Percentiles rank a stretch among this genome's conserved stretches.
Conservation (phyloP, 1,284 basidiomycete genomes). For the Papiliotrema laurentii region DNA sequence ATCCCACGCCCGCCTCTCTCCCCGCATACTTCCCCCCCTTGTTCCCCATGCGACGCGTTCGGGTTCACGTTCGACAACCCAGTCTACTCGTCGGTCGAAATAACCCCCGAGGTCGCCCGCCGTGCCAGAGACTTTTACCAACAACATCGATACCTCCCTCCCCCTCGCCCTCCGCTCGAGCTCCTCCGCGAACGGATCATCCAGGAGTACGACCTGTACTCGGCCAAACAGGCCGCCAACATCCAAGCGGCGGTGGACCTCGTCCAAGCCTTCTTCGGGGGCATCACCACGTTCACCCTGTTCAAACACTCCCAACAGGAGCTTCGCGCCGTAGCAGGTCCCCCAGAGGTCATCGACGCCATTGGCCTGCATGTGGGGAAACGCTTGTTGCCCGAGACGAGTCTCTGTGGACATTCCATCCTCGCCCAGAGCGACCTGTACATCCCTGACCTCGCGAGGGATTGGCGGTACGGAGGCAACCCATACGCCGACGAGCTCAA, state of each 20-base stretch:
- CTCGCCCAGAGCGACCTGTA: constrained; percentile 10
- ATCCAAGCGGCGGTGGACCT: constrained; percentile 20
- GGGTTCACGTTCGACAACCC: background rate
- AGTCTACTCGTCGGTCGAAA: constrained; percentile 1
- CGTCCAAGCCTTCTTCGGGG: constrained; percentile 20
- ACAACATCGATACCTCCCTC: constrained; percentile 20
- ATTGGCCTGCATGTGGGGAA: constrained; percentile 8
- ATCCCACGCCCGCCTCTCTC: background rate
- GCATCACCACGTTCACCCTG: constrained; percentile 21
- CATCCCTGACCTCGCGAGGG: constrained; percentile 11
- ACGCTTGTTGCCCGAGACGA: constrained; percentile 15
- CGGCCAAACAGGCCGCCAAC: constrained; percentile 16
- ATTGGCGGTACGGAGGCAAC: constrained; percentile 23
- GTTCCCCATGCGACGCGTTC: background rate
- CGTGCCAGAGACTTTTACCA: constrained; percentile 15
- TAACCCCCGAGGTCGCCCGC: background rate
- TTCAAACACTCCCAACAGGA: constrained; percentile 18
- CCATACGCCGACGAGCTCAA: constrained; percentile 13
- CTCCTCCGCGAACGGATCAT: constrained; percentile 14
- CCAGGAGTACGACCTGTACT: constrained; percentile 23
- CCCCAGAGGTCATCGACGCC: constrained; percentile 5
- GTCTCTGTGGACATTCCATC: constrained; percentile 24
- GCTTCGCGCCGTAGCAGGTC: constrained; percentile 15
- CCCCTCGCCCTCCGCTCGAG: constrained; percentile 23
- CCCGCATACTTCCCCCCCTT: background rate